A percentile compares a stretch with the other conserved stretches of the same genome.
phyloP scores from a whole-genome alignment of 495 filamentous ascomycete species.

The Daldinia grandis region DNA sequence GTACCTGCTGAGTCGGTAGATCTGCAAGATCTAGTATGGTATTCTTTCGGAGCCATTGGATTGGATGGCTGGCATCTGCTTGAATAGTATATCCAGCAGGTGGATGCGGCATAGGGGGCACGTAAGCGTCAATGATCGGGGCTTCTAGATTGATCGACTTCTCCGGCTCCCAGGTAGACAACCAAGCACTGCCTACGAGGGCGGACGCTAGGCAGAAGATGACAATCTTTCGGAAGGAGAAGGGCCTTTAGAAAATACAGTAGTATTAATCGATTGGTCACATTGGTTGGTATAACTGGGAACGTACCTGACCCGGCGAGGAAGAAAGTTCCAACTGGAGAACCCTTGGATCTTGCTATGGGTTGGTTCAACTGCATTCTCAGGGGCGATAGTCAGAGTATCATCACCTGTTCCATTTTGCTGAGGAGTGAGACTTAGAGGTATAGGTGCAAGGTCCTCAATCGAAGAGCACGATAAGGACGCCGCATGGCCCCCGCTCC shows the following conservation, averaged over 20 bases:
- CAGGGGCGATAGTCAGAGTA: conserved; percentile 3
- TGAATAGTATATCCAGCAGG: conserved; percentile 18
- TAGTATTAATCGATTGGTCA: conserved; percentile 39
- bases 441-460: conserved; percentile 26
- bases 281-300: background rate
- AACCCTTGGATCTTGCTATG: conserved; percentile 9
- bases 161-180: conserved; percentile 21
- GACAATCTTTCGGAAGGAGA: conserved; percentile 35
- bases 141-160: conserved; percentile 9
- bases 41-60: conserved; percentile 41
- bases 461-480: conserved; percentile 33
- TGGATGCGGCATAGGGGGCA: conserved; percentile 31
- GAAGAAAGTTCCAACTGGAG: conserved; percentile 13
- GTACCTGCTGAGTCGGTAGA: conserved; percentile 23
- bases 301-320: conserved; percentile 28
- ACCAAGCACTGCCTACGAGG: conserved; percentile 31
- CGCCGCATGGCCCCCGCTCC: conserved; percentile 20
- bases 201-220: conserved; percentile 24
- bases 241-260: conserved; percentile 22
- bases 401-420: conserved; percentile 8
- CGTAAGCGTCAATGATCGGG: conserved; percentile 32
- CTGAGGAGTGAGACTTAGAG: conserved; percentile 9
- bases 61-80: conserved; percentile 7
- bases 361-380: background rate
- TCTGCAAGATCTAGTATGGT: conserved; percentile 32